phyloP scores from a whole-genome alignment of 345 rosid genomes.

The Ceriops decandra region DNA sequence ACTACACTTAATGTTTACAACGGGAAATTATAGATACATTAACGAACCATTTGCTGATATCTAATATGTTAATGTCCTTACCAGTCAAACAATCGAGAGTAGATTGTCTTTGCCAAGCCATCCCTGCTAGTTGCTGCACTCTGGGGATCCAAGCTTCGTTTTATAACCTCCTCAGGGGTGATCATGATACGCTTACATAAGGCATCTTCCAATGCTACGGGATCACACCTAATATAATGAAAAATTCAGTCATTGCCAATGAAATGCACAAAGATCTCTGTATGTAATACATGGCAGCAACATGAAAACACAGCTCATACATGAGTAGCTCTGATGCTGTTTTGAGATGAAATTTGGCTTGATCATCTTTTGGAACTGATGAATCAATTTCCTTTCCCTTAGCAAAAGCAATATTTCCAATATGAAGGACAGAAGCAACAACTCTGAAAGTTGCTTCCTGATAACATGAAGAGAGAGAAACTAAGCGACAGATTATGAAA shows the following conservation, averaged over 20 bases:
- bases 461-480: conserved; percentile 15
- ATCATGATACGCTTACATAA: conserved; percentile 92
- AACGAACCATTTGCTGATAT: not conserved
- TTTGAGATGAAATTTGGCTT: conserved; percentile 70
- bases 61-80: conserved; percentile 22
- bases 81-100: conserved; percentile 92
- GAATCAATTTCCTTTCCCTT: conserved; percentile 89
- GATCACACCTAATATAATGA: conserved; percentile 62
- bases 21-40: not conserved
- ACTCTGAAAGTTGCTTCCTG: conserved; percentile 97
- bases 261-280: not conserved
- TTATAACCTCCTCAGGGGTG: conserved; percentile 95
- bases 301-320: conserved; percentile 35
- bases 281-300: conserved; percentile 1
- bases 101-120: conserved; percentile 87
- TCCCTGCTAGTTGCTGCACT: conserved; percentile 83
- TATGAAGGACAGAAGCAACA: conserved; percentile 82
- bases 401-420: conserved; percentile 74
- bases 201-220: conserved; percentile 77
- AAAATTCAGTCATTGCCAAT: not conserved
- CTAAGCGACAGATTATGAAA: conserved; percentile 4
- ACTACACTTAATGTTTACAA: conserved; percentile 7
- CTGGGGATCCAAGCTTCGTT: conserved; percentile 85
- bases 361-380: conserved; percentile 76
- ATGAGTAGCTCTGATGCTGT: conserved; percentile 81